Percentiles rank a stretch among this genome's conserved stretches.
Conservation (phyloP, 2,329 filamentous ascomycete species). For the Xylariaceae sp. region DNA sequence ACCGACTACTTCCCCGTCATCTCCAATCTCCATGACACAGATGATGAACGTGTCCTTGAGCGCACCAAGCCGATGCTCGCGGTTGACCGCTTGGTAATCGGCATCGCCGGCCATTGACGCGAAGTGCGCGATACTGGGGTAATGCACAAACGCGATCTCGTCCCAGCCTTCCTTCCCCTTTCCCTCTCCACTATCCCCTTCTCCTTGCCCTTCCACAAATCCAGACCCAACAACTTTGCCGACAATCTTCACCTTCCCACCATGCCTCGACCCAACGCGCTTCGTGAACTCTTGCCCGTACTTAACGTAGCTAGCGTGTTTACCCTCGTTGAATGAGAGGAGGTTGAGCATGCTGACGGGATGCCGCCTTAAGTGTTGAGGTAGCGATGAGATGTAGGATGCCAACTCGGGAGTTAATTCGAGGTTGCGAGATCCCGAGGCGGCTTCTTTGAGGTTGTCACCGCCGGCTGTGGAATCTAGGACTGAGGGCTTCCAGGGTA, state of each 20-base stretch:
- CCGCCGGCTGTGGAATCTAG: slow-evolving; percentile 1
- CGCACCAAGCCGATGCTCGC: slow-evolving; percentile 19
- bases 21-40: slow-evolving; percentile 23
- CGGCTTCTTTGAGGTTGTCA: slow-evolving; percentile 9
- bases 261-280: slow-evolving; percentile 47
- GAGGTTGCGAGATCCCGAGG: slow-evolving; percentile 39
- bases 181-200: background rate
- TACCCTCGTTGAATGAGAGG: slow-evolving; percentile 50
- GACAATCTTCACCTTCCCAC: slow-evolving; percentile 59
- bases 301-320: slow-evolving; percentile 50
- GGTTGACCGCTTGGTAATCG: slow-evolving; percentile 26
- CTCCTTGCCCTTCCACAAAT: too few relatives aligned
- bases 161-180: slow-evolving; percentile 45
- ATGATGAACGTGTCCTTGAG: slow-evolving; percentile 26
- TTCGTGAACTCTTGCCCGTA: slow-evolving; percentile 53
- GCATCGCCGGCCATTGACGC: slow-evolving; percentile 42
- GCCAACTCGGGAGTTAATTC: slow-evolving; percentile 50
- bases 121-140: slow-evolving; percentile 59
- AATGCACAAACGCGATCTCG: slow-evolving; percentile 62
- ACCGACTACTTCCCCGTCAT: slow-evolving; percentile 17
- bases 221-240: slow-evolving; percentile 46
- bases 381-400: slow-evolving; percentile 42
- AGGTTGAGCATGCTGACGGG: slow-evolving; percentile 63
- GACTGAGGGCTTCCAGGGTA: slow-evolving; percentile 8
- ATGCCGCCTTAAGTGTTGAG: slow-evolving; percentile 21